Conservation (phyloP, 108 stramenopile species). For the Pseudonitzschia delicatissima region DNA sequence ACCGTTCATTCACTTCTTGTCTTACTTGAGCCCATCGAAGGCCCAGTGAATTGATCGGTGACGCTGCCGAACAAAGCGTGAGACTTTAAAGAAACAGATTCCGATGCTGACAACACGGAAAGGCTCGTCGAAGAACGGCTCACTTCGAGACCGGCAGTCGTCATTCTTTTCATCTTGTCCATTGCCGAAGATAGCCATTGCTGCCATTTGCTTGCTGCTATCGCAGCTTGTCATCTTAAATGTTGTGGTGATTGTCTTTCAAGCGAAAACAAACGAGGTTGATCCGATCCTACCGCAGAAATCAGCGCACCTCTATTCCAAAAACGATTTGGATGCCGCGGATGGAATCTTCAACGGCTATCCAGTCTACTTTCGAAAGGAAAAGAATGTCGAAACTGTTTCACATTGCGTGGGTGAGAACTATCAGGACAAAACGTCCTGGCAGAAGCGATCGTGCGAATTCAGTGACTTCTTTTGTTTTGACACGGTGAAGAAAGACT, state of each 20-base stretch:
- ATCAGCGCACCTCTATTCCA: too few relatives aligned
- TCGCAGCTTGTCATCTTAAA: conserved; percentile 26
- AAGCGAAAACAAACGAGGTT: neutral
- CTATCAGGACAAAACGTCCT: conserved; percentile 28
- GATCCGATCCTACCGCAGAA: too few relatives aligned
- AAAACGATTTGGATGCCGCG: conserved; percentile 13
- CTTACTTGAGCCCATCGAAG: too few relatives aligned
- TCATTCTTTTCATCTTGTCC: neutral
- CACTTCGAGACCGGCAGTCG: neutral
- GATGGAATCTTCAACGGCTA: conserved; percentile 42
- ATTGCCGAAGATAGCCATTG: conserved; percentile 6
- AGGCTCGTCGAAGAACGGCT: neutral
- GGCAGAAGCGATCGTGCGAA: conserved; percentile 44
- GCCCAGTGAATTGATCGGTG: too few relatives aligned
- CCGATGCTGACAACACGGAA: too few relatives aligned
- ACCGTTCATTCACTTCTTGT: too few relatives aligned
- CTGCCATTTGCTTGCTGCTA: conserved; percentile 15
- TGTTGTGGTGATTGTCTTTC: conserved; percentile 15
- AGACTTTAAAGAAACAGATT: too few relatives aligned
- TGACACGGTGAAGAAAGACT: conserved; percentile 39
- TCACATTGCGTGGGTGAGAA: conserved; percentile 62
- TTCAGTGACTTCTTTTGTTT: conserved; percentile 44
- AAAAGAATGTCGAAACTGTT: conserved; percentile 8
- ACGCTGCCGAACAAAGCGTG: too few relatives aligned
- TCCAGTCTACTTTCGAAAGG: conserved; percentile 18